Evolutionary conservation across 106 monocot species (phyloP).

Genomic region (Dioscorea alata): DNA sequence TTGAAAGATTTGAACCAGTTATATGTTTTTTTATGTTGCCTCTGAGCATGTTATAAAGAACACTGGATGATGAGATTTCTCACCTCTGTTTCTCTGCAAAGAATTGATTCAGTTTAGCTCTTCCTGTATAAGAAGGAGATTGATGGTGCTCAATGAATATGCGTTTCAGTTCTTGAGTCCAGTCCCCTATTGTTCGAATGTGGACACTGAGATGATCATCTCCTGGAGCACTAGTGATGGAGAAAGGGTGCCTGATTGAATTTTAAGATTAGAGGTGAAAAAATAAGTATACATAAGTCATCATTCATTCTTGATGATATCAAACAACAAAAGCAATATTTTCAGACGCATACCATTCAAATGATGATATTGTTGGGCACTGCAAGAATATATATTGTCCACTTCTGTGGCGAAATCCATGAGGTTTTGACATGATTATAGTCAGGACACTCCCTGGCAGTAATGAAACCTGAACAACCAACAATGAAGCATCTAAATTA

Average conservation of each 20-base stretch:
- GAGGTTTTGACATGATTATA: slow-evolving; percentile 72
- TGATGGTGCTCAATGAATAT: slow-evolving; percentile 58
- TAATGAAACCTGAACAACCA: slow-evolving; percentile 45
- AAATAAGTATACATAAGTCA: neutral
- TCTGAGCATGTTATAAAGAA: neutral
- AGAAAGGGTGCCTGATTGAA: slow-evolving; percentile 80
- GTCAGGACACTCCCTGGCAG: slow-evolving; percentile 71
- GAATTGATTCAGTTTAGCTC: slow-evolving; percentile 31
- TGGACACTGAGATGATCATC: slow-evolving; percentile 78
- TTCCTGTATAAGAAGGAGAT: slow-evolving; percentile 22
- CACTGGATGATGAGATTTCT: neutral
- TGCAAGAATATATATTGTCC: slow-evolving; percentile 86
- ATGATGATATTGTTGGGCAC: slow-evolving; percentile 75
- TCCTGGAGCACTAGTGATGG: slow-evolving; percentile 87
- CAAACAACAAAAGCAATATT: neutral
- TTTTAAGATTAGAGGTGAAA: neutral
- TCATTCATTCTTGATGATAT: too few relatives aligned
- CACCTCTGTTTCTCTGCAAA: slow-evolving; percentile 26
- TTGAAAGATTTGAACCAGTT: neutral
- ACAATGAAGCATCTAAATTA: neutral
- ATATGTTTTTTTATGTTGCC: neutral
- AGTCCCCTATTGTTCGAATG: slow-evolving; percentile 66
- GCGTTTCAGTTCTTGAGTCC: slow-evolving; percentile 73
- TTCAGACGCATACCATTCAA: slow-evolving; percentile 58
- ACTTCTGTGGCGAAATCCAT: slow-evolving; percentile 75